Conservation (phyloP, 495 filamentous ascomycete species). For the Penicillium turbatum region DNA sequence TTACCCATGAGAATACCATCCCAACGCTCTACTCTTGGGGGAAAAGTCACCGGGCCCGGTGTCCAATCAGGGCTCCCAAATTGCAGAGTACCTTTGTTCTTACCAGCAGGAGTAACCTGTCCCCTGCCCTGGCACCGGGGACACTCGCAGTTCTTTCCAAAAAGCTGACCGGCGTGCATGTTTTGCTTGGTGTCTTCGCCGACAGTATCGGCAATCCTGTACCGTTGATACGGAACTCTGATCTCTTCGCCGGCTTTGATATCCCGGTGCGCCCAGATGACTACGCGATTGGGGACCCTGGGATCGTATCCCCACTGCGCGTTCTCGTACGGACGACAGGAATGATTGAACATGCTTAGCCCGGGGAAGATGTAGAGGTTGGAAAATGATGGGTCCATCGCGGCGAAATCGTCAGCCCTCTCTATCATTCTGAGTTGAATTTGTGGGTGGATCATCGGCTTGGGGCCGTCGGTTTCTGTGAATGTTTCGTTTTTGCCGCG, state of each 20-base stretch:
- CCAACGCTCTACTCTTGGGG: not conserved
- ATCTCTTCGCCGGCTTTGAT: constrained; percentile 31
- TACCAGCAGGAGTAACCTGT: not conserved
- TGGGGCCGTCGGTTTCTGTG: constrained; percentile 4
- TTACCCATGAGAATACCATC: not conserved
- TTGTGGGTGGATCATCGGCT: constrained; percentile 3
- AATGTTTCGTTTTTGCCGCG: constrained; percentile 8
- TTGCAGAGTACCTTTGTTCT: too few relatives aligned
- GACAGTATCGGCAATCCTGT: not conserved
- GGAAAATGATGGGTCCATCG: constrained; percentile 21
- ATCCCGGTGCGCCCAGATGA: constrained; percentile 24
- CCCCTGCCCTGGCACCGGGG: not conserved
- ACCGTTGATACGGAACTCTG: constrained; percentile 20
- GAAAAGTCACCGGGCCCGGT: not conserved
- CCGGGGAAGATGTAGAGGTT: constrained; percentile 32
- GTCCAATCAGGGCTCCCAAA: not conserved
- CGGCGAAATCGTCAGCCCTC: not conserved
- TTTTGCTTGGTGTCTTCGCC: not conserved
- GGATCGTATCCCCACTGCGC: constrained; percentile 27
- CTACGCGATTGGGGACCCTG: constrained; percentile 25
- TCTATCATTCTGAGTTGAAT: constrained; percentile 10
- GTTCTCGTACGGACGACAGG: constrained; percentile 18
- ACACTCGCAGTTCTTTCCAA: constrained; percentile 2
- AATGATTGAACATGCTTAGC: constrained; percentile 34
- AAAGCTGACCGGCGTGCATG: not conserved